Conservation (phyloP, 1,284 basidiomycete species). For the Austropuccinia psidii region DNA sequence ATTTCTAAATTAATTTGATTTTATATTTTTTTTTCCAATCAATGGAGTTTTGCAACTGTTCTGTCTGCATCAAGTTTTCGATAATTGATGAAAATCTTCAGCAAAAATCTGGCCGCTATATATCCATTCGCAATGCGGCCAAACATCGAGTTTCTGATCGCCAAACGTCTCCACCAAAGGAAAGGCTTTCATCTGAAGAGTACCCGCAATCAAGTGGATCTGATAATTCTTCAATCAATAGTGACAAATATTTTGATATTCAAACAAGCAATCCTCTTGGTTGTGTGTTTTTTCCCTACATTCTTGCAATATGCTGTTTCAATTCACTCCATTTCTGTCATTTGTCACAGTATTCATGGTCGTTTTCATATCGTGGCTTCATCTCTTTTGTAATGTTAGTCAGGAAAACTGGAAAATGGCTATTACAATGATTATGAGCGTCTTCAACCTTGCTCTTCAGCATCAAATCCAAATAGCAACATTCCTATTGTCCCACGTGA, state of each 20-base stretch:
- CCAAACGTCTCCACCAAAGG: too few species aligned
- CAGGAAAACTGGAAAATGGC: slow-evolving; percentile 12
- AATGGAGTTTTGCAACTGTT: background rate
- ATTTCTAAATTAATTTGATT: too few species aligned
- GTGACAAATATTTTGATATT: background rate
- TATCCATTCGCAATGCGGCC: background rate
- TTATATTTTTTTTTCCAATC: too few species aligned
- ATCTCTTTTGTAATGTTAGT: slow-evolving; percentile 30
- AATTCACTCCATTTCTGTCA: background rate
- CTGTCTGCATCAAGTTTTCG: background rate
- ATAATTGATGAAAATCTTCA: background rate
- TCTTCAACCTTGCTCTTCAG: background rate
- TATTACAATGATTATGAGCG: background rate
- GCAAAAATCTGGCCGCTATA: background rate
- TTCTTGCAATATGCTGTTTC: background rate
- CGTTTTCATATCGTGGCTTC: slow-evolving; percentile 16
- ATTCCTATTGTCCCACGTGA: background rate
- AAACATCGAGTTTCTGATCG: background rate
- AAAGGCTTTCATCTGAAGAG: too few species aligned
- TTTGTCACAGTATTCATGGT: background rate
- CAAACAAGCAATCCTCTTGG: background rate
- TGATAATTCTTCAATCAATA: background rate
- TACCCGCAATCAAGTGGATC: too few species aligned
- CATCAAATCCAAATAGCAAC: background rate
- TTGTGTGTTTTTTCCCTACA: background rate